Percentiles rank a stretch among this genome's conserved stretches.
Evolutionary conservation across 2,329 filamentous ascomycete genomes (phyloP).

Genomic region (Sodiomyces alkalinus): DNA sequence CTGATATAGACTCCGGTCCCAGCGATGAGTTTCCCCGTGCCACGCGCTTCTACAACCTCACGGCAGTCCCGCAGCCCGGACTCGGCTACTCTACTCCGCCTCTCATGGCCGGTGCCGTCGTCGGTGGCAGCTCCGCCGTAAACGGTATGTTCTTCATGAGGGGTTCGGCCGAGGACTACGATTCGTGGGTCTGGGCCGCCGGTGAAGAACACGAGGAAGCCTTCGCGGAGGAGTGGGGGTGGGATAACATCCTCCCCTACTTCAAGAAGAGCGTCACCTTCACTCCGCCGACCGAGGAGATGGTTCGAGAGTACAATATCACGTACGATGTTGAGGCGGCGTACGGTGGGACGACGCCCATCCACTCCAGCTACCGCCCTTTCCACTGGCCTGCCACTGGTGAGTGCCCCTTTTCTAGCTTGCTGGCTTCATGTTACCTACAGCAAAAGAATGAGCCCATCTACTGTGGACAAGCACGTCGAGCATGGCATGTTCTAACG

Average conservation of each 20-base stretch:
- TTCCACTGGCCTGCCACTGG: too few relatives aligned
- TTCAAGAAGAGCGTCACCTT: slow-evolving; percentile 21
- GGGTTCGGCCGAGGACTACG: slow-evolving; percentile 17
- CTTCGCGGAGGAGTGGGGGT: slow-evolving; percentile 23
- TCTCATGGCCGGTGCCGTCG: slow-evolving; percentile 16
- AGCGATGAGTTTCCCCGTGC: too few relatives aligned
- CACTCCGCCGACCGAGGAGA: slow-evolving; percentile 6
- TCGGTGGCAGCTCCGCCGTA: slow-evolving; percentile 20
- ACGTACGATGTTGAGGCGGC: slow-evolving; percentile 9
- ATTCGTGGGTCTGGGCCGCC: slow-evolving; percentile 16
- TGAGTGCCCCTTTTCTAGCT: too few relatives aligned
- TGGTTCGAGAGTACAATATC: slow-evolving; percentile 9
- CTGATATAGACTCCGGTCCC: too few relatives aligned
- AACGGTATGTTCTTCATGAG: slow-evolving; percentile 24
- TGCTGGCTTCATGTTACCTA: too few relatives aligned
- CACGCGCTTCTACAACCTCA: slow-evolving; percentile 16
- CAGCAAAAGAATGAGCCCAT: too few relatives aligned
- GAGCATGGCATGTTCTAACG: too few relatives aligned
- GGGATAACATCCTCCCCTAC: slow-evolving; percentile 28
- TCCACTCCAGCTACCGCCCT: too few relatives aligned
- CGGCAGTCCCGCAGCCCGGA: slow-evolving; percentile 13
- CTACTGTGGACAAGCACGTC: too few relatives aligned
- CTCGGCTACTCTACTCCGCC: slow-evolving; percentile 12
- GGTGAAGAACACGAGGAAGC: background rate
- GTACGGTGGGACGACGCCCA: slow-evolving; percentile 8